Percentiles rank a stretch among this genome's conserved stretches.
Conservation (phyloP, 306 rosid genomes). For the Vigna angularis region DNA sequence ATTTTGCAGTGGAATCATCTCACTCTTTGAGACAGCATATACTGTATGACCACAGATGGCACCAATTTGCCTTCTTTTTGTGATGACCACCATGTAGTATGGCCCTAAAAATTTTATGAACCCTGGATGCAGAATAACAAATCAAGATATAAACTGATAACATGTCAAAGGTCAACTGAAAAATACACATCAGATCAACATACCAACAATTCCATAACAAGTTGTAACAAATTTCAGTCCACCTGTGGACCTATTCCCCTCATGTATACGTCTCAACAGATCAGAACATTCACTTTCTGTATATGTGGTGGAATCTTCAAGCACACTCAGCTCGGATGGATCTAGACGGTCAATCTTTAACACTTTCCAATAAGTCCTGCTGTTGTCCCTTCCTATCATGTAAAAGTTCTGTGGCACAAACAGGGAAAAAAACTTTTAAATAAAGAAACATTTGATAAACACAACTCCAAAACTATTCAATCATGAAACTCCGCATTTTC, state of each 20-base stretch:
- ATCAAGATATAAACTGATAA: constrained; percentile 36
- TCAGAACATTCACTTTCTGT: constrained; percentile 78
- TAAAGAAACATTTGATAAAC: constrained; percentile 21
- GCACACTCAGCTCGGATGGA: constrained; percentile 65
- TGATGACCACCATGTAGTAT: constrained; percentile 83
- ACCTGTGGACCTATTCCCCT: constrained; percentile 84
- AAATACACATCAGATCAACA: constrained; percentile 29
- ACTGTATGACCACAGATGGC: constrained; percentile 78
- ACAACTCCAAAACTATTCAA: constrained; percentile 4
- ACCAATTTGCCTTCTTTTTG: constrained; percentile 87
- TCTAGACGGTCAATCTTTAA: constrained; percentile 81
- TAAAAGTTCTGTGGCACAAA: constrained; percentile 73
- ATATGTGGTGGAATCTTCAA: constrained; percentile 76
- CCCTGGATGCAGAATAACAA: constrained; percentile 58
- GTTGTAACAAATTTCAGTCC: constrained; percentile 83
- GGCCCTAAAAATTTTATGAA: constrained; percentile 88
- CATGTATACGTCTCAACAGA: constrained; percentile 80
- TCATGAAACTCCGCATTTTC: constrained; percentile 1
- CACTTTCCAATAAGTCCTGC: constrained; percentile 80
- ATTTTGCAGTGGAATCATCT: constrained; percentile 77
- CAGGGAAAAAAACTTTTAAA: constrained; percentile 7
- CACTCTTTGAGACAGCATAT: constrained; percentile 78
- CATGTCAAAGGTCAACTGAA: constrained; percentile 15
- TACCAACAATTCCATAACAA: constrained; percentile 93
- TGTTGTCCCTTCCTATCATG: constrained; percentile 88